These are phyloP conservation scores for Thielaviopsis cerberus DNA, from an alignment of 2,329 filamentous ascomycete species.

Conservation along the genomic window DNA sequence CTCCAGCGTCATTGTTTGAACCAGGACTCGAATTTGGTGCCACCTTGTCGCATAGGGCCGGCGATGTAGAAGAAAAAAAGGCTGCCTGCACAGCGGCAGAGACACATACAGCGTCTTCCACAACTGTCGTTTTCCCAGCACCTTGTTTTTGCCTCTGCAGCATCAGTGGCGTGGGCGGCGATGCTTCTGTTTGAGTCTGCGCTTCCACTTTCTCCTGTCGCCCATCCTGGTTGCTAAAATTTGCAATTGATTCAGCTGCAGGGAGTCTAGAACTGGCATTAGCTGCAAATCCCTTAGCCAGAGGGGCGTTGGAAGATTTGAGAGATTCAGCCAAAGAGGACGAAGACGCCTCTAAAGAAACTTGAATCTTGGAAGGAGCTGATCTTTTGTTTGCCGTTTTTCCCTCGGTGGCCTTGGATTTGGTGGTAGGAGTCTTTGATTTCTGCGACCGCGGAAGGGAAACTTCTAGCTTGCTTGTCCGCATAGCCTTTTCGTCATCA, in stretches of 20 bases:
- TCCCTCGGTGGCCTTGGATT: neutral
- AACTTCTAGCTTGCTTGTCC: conserved; percentile 20
- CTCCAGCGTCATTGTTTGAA: neutral
- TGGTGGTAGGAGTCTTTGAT: conserved; percentile 13
- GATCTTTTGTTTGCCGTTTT: neutral
- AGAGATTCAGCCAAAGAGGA: neutral
- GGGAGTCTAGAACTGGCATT: neutral
- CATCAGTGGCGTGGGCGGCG: neutral
- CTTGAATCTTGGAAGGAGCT: neutral
- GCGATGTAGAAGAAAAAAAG: neutral
- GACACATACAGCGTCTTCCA: neutral
- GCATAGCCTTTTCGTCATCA: conserved; percentile 24
- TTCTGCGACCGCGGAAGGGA: conserved; percentile 3
- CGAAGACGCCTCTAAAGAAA: neutral
- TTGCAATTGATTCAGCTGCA: neutral
- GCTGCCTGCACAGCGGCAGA: neutral
- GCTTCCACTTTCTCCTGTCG: neutral
- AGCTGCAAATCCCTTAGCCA: neutral
- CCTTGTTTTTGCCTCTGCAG: neutral
- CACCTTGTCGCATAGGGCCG: neutral
- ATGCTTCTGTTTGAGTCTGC: neutral
- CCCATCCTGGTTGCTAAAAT: neutral
- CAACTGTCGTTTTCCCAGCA: neutral
- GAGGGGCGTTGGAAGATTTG: neutral
- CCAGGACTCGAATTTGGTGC: neutral